Conservation (phyloP, 805 yeast species). For the Clavispora phyllophila region DNA sequence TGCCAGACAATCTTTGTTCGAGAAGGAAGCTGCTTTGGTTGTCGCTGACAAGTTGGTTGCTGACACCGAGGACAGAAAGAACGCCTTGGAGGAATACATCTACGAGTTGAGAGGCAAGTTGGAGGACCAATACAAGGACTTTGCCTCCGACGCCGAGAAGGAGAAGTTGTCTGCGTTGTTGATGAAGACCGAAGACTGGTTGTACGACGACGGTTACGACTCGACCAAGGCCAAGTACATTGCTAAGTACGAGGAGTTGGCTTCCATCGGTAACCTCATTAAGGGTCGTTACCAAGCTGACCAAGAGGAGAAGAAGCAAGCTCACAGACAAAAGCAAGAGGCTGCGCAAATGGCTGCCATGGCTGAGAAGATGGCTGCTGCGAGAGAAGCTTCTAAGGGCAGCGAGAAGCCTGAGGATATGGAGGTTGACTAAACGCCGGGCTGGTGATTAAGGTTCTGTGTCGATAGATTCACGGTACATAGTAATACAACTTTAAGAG, state of each 20-base stretch:
- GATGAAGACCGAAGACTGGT: constrained; percentile 93
- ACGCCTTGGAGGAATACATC: constrained; percentile 96
- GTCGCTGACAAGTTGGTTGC: constrained; percentile 94
- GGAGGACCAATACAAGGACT: constrained; percentile 83
- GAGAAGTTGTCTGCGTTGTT: constrained; percentile 66
- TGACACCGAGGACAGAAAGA: constrained; percentile 98
- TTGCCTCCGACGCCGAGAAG: constrained; percentile 91
- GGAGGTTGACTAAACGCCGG: constrained; percentile 13
- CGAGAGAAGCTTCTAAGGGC: constrained; percentile 50
- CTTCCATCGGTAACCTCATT: constrained; percentile 89
- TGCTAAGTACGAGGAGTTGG: constrained; percentile 96
- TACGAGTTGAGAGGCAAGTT: constrained; percentile 95
- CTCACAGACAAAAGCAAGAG: constrained; percentile 79
- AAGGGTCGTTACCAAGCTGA: constrained; percentile 92
- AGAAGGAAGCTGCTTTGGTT: constrained; percentile 78
- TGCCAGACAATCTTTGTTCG: constrained; percentile 58
- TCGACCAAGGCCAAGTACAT: constrained; percentile 93
- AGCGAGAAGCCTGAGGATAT: constrained; percentile 18
- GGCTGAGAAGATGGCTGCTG: constrained; percentile 80
- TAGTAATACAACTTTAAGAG: background rate
- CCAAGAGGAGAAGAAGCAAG: constrained; percentile 93
- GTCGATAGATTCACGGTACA: background rate
- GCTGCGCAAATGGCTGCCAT: constrained; percentile 76
- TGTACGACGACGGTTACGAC: constrained; percentile 96
- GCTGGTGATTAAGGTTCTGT: background rate